A percentile compares a stretch with the other conserved stretches of the same genome.
Evolutionary conservation across 306 rosid species (phyloP).

Genomic region (Luffa acutangula): DNA sequence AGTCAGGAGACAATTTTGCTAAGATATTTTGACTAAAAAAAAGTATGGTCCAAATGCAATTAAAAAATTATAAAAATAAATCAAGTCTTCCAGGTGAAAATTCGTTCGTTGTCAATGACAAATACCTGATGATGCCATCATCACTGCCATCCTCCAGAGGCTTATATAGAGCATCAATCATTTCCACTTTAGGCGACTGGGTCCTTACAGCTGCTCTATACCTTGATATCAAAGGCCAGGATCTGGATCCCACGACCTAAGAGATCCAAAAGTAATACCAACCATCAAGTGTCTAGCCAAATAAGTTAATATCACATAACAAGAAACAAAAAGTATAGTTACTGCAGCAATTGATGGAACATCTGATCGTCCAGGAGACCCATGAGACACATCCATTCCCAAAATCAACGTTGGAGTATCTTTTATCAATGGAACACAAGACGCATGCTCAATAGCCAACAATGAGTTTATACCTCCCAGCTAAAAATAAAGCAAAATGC

Average conservation of each 20-base stretch:
- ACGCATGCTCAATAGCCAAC: constrained; percentile 66
- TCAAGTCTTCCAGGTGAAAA: background rate
- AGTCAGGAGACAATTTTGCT: background rate
- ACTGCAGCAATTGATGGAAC: constrained; percentile 87
- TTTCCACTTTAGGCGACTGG: constrained; percentile 74
- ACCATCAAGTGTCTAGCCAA: background rate
- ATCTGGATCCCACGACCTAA: constrained; percentile 84
- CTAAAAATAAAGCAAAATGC: constrained; percentile 23
- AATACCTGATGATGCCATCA: constrained; percentile 86
- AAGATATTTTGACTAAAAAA: too few relatives aligned
- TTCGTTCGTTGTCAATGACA: background rate
- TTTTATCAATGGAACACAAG: constrained; percentile 53
- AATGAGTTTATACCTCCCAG: constrained; percentile 89
- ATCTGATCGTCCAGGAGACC: constrained; percentile 58
- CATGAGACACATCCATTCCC: constrained; percentile 94
- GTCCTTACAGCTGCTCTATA: constrained; percentile 79
- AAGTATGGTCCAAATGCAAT: background rate
- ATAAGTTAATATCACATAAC: background rate
- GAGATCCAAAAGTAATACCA: constrained; percentile 18
- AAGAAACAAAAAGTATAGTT: constrained; percentile 7
- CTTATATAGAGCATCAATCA: constrained; percentile 80
- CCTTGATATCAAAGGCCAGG: constrained; percentile 84
- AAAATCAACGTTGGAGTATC: constrained; percentile 81
- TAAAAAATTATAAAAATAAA: background rate
- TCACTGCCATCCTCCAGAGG: constrained; percentile 58